These are phyloP conservation scores for Pseudisothecium myosuroides DNA, from an alignment of 225 moss, liverwort and hornwort genomes.

Conservation along the genomic window DNA sequence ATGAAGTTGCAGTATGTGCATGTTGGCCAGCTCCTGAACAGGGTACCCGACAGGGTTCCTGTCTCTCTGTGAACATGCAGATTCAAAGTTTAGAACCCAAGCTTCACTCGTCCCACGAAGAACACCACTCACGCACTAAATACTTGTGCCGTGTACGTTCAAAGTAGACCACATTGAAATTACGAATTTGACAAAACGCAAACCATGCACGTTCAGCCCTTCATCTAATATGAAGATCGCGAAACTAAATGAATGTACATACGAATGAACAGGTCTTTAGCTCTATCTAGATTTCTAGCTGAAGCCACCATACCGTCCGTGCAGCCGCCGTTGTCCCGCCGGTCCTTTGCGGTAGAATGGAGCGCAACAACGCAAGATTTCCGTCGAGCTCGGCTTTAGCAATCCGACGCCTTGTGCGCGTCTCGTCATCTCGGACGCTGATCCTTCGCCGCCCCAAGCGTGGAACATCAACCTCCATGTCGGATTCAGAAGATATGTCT, in stretches of 20 bases:
- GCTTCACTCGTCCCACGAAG: neutral
- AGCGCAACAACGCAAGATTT: neutral
- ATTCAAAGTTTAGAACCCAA: neutral
- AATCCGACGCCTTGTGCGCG: neutral
- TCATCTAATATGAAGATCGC: neutral
- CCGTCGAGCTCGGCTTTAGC: neutral
- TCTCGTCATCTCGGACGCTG: neutral
- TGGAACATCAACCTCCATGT: neutral
- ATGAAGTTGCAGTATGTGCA: neutral
- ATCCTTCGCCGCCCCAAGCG: neutral
- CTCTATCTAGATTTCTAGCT: neutral
- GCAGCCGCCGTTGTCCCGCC: neutral
- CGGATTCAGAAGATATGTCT: neutral
- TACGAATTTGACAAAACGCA: neutral
- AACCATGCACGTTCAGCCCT: neutral
- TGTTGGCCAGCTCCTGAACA: neutral
- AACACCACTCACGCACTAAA: neutral
- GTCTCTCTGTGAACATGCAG: neutral
- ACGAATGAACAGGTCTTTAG: neutral
- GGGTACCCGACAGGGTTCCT: neutral
- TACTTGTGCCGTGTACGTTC: neutral
- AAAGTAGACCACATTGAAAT: neutral
- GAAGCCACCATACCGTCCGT: neutral
- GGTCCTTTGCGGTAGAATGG: neutral
- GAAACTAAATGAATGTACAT: neutral